Evolutionary conservation across 345 rosid genomes (phyloP).

Genomic region (Microthlaspi erraticum): DNA sequence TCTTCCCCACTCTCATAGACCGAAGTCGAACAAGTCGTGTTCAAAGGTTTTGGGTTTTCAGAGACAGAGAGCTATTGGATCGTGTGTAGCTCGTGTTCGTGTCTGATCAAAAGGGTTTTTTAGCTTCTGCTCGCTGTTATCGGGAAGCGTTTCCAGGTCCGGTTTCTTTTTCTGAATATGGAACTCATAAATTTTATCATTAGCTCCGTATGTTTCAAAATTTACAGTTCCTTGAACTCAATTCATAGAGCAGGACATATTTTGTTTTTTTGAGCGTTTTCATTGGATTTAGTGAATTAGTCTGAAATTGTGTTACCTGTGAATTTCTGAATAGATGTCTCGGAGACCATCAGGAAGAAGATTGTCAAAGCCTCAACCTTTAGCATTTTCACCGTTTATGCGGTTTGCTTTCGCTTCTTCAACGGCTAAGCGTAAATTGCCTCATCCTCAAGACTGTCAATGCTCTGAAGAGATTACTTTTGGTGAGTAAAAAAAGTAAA

Average conservation of each 20-base stretch:
- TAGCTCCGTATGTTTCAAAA: neutral
- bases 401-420: slow-evolving; percentile 66
- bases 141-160: neutral
- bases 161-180: neutral
- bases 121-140: neutral
- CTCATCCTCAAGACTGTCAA: slow-evolving; percentile 27
- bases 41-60: slow-evolving; percentile 19
- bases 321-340: slow-evolving; percentile 51
- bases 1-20: neutral
- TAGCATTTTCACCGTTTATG: slow-evolving; percentile 71
- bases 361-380: slow-evolving; percentile 48
- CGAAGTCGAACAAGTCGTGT: neutral
- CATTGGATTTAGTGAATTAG: neutral
- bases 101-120: neutral
- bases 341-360: slow-evolving; percentile 49
- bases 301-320: slow-evolving; percentile 21
- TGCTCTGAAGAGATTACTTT: slow-evolving; percentile 37
- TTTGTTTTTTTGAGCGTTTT: neutral
- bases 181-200: neutral
- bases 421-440: slow-evolving; percentile 45
- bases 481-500: slow-evolving; percentile 43
- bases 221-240: slow-evolving; percentile 14
- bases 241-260: neutral
- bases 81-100: slow-evolving; percentile 1
- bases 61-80: slow-evolving; percentile 11